Evolutionary conservation across 2,329 filamentous ascomycete genomes (phyloP), one percentile per base, ranked within the genome.

Genomic region (Ascochyta pisi): DNA sequence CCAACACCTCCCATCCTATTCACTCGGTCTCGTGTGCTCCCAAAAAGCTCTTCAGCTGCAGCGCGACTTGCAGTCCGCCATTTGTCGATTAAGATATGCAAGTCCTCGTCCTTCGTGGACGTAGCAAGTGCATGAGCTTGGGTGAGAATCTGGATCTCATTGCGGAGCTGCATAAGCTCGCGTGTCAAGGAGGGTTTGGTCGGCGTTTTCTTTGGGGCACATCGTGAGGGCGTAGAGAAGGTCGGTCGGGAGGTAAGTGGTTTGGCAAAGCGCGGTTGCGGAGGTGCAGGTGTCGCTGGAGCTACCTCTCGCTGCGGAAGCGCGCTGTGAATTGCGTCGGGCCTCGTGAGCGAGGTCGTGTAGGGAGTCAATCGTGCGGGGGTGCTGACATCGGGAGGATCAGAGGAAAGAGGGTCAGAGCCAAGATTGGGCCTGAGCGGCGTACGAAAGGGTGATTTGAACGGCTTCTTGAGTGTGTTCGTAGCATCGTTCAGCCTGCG

Each of bases 41-140:
- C 79, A 70, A 89, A 91, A 10, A 90, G 75, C 65, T 89, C 86
- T 62, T 91, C 89, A 1, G 89, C 89, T 6, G 86, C 88, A 45
- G 81, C 76, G 59, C 87, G 81, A 56, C 83, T 84, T 16, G 85
- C 84, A 0, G 68, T 73, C 42, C 79, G 83, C 89, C 89, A 92
- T 69, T 83, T 88, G 3, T 69, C 70, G 38, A 85, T 82, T 61
- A 90, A 66, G 0, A 69, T 74, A 38, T 82, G 75, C 23, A 91
- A 76, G 54, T 89, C 85, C 1, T 75, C 78, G 68, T 87, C 84
- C 51, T 74, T 73, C 12, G 64, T 63, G 1, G 73, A 70, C 3
- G 70, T 73, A 24, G 66, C 67, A 7, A 77, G 69, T 3, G 67
- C 57, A 34, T 70, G 62, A 8, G 85, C 78, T 61, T 78, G 76